phyloP scores from a whole-genome alignment of 257 asterid species.

The Solanum phureja region DNA sequence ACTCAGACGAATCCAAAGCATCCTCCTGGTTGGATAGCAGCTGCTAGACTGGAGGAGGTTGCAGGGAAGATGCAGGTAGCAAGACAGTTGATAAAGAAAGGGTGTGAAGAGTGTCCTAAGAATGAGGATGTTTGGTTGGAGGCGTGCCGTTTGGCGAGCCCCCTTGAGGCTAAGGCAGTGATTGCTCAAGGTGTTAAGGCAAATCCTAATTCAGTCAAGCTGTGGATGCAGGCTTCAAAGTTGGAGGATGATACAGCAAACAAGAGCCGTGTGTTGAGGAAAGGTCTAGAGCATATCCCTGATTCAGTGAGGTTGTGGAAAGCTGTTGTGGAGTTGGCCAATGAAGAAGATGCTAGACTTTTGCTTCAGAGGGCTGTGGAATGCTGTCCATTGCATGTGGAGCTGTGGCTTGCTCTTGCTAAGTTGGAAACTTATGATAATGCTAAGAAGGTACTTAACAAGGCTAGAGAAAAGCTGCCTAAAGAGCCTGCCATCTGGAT shows the following conservation, averaged over 20 bases:
- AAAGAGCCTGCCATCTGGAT: constrained; percentile 94
- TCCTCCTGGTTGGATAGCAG: constrained; percentile 96
- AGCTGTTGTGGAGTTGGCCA: constrained; percentile 88
- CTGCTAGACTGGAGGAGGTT: constrained; percentile 94
- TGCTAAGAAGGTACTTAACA: constrained; percentile 78
- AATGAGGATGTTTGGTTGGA: constrained; percentile 94
- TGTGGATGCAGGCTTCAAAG: constrained; percentile 90
- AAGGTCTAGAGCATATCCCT: constrained; percentile 76
- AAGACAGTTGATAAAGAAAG: constrained; percentile 54
- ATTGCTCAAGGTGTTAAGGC: constrained; percentile 76
- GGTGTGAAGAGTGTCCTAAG: constrained; percentile 83
- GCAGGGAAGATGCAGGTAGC: constrained; percentile 81
- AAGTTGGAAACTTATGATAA: constrained; percentile 70
- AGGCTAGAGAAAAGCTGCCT: constrained; percentile 68
- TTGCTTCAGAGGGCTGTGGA: constrained; percentile 82
- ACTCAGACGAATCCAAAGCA: constrained; percentile 85
- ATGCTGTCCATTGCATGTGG: constrained; percentile 38
- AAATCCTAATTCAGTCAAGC: constrained; percentile 75
- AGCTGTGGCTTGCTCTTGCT: constrained; percentile 88
- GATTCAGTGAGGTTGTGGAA: constrained; percentile 91
- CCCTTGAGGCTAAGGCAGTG: constrained; percentile 75
- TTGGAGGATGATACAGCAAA: constrained; percentile 64
- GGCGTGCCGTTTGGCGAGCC: constrained; percentile 74
- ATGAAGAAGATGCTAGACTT: constrained; percentile 69
- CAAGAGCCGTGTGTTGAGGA: constrained; percentile 70